A percentile compares a stretch with the other conserved stretches of the same genome.
Conservation (phyloP, 2,329 filamentous ascomycete genomes). For the Bipolaris oryzae region DNA sequence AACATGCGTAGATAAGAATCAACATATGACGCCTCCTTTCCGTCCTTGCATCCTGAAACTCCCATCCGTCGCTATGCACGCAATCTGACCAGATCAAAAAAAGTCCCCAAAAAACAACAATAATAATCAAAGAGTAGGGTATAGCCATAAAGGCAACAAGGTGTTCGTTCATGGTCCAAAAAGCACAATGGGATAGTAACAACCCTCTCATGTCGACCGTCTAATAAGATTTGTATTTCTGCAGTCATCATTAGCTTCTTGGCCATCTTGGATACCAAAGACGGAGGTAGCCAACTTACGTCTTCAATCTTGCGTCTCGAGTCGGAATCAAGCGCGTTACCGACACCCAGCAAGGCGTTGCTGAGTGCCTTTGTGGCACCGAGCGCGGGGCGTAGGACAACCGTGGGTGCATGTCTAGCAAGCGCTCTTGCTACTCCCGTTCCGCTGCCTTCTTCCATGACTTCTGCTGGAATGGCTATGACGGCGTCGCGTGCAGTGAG, state of each 20-base stretch:
- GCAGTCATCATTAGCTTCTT: background rate
- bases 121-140: background rate
- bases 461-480: conserved; percentile 89
- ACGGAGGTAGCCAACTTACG: conserved; percentile 64
- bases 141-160: background rate
- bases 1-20: too few relatives aligned
- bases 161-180: background rate
- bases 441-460: conserved; percentile 84
- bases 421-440: conserved; percentile 80
- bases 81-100: background rate
- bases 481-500: conserved; percentile 86
- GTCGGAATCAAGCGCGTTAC: conserved; percentile 84
- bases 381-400: conserved; percentile 88
- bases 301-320: conserved; percentile 84
- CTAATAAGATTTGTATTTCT: conserved; percentile 20
- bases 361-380: conserved; percentile 88
- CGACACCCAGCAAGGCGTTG: conserved; percentile 88
- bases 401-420: conserved; percentile 82
- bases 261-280: background rate
- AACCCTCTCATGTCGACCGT: background rate
- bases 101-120: background rate
- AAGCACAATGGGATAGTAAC: background rate
- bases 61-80: conserved; percentile 18
- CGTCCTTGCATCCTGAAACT: background rate
- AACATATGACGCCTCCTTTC: background rate